Conservation (phyloP, 495 filamentous ascomycete species). For the Baudoinia panamericana region DNA sequence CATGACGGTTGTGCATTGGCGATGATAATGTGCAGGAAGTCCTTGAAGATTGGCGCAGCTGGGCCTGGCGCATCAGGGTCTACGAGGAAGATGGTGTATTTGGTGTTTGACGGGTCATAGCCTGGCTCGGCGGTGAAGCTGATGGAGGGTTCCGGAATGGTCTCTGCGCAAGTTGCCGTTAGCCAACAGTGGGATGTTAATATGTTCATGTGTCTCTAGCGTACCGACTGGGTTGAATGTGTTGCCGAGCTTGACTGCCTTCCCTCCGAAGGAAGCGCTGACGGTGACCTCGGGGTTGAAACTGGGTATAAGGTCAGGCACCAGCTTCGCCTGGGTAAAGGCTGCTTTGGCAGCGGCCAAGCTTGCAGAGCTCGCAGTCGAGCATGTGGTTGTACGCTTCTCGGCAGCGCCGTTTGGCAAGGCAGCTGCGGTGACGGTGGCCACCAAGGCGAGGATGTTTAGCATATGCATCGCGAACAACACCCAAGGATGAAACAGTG, state of each 20-base stretch:
- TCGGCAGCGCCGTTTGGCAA: neutral
- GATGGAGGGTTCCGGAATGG: slow-evolving; percentile 3
- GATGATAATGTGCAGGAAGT: slow-evolving; percentile 12
- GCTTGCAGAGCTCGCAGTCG: slow-evolving; percentile 1
- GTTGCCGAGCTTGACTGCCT: slow-evolving; percentile 9
- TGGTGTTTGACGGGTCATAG: slow-evolving; percentile 10
- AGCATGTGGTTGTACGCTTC: neutral
- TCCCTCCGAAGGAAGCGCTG: slow-evolving; percentile 7
- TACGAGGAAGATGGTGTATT: slow-evolving; percentile 16
- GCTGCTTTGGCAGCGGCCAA: neutral
- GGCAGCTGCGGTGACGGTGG: slow-evolving; percentile 1
- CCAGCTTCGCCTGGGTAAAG: slow-evolving; percentile 8
- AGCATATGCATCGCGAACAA: slow-evolving; percentile 3
- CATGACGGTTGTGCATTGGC: slow-evolving; percentile 13
- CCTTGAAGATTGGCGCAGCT: neutral
- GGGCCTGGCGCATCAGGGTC: slow-evolving; percentile 14
- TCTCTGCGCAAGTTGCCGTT: slow-evolving; percentile 8
- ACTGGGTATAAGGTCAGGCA: slow-evolving; percentile 9
- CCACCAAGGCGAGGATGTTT: neutral
- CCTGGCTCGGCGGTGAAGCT: slow-evolving; percentile 15
- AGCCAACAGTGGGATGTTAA: too few species aligned
- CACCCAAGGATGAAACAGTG: too few species aligned
- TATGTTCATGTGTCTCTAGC: too few species aligned
- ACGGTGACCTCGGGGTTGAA: slow-evolving; percentile 11
- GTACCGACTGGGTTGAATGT: slow-evolving; percentile 1